These are phyloP conservation scores for Kickxella alabastrina DNA, from an alignment of 192 early-diverging fungal species.

Conservation along the genomic window DNA sequence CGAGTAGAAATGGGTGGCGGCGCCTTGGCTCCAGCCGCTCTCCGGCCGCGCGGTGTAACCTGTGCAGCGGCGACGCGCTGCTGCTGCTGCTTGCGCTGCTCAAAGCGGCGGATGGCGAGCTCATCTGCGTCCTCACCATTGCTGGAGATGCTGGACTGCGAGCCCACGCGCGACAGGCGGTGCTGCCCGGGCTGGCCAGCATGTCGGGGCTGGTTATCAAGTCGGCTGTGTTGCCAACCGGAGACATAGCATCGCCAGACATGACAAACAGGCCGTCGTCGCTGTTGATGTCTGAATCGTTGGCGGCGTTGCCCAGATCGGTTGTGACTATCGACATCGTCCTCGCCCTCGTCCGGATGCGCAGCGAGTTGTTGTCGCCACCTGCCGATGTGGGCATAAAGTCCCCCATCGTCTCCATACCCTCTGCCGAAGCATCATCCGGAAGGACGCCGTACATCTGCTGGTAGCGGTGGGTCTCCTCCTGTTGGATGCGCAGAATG, in stretches of 20 bases:
- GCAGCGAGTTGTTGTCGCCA: too few relatives aligned
- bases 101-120: conserved; percentile 30
- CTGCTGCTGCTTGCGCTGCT: conserved; percentile 37
- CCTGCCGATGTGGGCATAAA: conserved; percentile 20
- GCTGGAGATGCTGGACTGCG: conserved; percentile 21
- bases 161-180: conserved; percentile 9
- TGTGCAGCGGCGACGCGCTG: conserved; percentile 18
- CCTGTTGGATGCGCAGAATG: conserved; percentile 33
- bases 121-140: conserved; percentile 26
- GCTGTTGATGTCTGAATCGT: not conserved
- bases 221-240: not conserved
- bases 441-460: conserved; percentile 35
- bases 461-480: conserved; percentile 37
- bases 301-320: not conserved
- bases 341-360: too few relatives aligned
- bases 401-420: conserved; percentile 30
- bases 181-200: too few relatives aligned
- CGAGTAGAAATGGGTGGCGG: not conserved
- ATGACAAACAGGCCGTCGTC: not conserved
- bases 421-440: conserved; percentile 12
- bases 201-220: not conserved
- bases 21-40: not conserved
- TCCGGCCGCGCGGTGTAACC: conserved; percentile 17
- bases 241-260: not conserved
- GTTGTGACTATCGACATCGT: too few relatives aligned